Conservation (phyloP, 208 protist genomes). For the Acanthamoeba castellanii region DNA sequence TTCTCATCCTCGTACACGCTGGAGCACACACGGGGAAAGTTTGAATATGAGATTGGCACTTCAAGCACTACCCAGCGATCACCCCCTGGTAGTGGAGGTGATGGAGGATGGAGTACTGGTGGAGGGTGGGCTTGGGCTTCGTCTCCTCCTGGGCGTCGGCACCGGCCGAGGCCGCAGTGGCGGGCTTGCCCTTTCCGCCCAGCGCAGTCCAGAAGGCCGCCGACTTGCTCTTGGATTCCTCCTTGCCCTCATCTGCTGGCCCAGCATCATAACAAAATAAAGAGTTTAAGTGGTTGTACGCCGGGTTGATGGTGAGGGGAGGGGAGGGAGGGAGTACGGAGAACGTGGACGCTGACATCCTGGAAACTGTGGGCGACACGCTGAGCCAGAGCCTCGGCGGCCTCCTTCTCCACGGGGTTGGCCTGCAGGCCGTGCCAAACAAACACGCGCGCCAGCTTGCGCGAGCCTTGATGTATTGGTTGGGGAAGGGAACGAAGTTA, state of each 20-base stretch:
- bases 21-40: background rate
- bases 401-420: background rate
- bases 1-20: background rate
- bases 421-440: background rate
- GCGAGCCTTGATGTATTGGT: too few species aligned
- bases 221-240: background rate
- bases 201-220: conserved; percentile 28
- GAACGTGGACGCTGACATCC: background rate
- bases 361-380: background rate
- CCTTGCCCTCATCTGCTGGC: background rate
- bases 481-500: too few species aligned
- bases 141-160: conserved; percentile 12
- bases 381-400: background rate
- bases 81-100: background rate
- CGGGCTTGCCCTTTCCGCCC: conserved; percentile 46
- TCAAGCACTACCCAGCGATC: too few species aligned
- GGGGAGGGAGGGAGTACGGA: background rate
- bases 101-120: background rate
- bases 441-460: conserved; percentile 12
- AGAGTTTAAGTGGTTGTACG: background rate
- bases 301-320: too few species aligned
- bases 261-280: too few species aligned
- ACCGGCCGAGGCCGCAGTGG: background rate
- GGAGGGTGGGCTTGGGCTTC: background rate
- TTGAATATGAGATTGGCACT: too few species aligned